phyloP scores from a whole-genome alignment of 2,329 filamentous ascomycete genomes.

The Atkinsonella texensis region DNA sequence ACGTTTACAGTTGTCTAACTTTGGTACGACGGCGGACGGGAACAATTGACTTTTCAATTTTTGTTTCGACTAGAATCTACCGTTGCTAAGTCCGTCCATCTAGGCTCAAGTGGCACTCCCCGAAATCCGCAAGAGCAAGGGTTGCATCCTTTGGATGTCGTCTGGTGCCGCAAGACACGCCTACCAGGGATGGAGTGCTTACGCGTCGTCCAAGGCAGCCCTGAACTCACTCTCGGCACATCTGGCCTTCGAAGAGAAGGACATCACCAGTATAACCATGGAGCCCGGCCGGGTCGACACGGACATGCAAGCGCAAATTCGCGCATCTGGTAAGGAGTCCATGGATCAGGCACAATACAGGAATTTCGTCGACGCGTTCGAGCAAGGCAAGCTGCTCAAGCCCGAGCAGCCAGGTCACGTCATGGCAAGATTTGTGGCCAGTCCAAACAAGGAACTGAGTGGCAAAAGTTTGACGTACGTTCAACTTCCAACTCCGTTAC shows the following conservation, averaged over 20 bases:
- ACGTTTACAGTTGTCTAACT: conserved; percentile 73
- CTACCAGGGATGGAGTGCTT: conserved; percentile 66
- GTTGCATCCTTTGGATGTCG: conserved; percentile 65
- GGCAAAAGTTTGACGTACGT: conserved; percentile 64
- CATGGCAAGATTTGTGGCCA: conserved; percentile 65
- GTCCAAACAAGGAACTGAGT: conserved; percentile 53
- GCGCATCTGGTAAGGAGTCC: conserved; percentile 41
- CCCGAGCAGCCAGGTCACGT: conserved; percentile 79
- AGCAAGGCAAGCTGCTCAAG: conserved; percentile 58
- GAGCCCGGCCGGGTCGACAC: conserved; percentile 78
- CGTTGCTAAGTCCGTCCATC: conserved; percentile 1
- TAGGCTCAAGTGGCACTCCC: conserved; percentile 61
- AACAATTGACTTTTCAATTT: not conserved
- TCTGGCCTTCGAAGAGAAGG: conserved; percentile 63
- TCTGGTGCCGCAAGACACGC: conserved; percentile 60
- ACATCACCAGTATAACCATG: conserved; percentile 60
- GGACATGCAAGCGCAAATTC: conserved; percentile 75
- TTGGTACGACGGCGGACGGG: conserved; percentile 45
- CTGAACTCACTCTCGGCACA: conserved; percentile 69
- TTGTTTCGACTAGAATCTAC: not conserved
- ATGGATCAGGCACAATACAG: conserved; percentile 49
- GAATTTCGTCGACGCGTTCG: conserved; percentile 57
- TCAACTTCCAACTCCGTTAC: not conserved
- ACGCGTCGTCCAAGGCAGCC: conserved; percentile 74
- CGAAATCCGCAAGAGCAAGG: conserved; percentile 53